Evolutionary conservation across 179 eudicot genomes (phyloP).

Genomic region (Patellifolia procumbens): DNA sequence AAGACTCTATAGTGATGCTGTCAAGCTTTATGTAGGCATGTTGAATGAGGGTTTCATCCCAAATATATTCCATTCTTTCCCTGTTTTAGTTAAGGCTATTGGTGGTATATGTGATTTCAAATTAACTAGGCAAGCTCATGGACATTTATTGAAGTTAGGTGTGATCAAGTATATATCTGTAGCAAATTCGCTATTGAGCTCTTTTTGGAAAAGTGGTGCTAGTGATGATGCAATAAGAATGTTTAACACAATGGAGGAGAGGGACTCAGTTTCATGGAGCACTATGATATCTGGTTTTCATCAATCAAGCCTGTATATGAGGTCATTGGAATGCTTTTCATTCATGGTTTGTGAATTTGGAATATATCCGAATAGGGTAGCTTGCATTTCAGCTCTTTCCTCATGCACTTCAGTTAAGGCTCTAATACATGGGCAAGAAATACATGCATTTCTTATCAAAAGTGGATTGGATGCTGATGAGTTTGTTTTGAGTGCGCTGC

Average conservation of each 20-base stretch:
- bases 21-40: conserved; percentile 30
- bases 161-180: conserved; percentile 56
- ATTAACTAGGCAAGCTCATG: conserved; percentile 47
- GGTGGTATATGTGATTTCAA: conserved; percentile 47
- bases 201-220: conserved; percentile 55
- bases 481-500: conserved; percentile 56
- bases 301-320: conserved; percentile 26
- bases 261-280: conserved; percentile 66
- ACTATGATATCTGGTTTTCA: conserved; percentile 52
- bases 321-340: conserved; percentile 36
- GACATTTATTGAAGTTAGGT: conserved; percentile 48
- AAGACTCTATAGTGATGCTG: conserved; percentile 30
- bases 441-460: conserved; percentile 45
- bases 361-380: conserved; percentile 50
- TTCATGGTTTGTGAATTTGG: conserved; percentile 46
- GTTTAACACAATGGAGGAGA: conserved; percentile 61
- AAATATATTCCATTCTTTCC: conserved; percentile 33
- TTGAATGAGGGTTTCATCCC: conserved; percentile 18
- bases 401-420: conserved; percentile 52
- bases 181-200: conserved; percentile 60
- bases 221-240: conserved; percentile 43
- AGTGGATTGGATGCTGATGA: conserved; percentile 54
- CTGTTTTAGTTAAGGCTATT: conserved; percentile 62
- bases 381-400: conserved; percentile 62
- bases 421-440: conserved; percentile 47